Evolutionary conservation across 2,329 filamentous ascomycete species (phyloP).

Genomic region (Beauveria australis): DNA sequence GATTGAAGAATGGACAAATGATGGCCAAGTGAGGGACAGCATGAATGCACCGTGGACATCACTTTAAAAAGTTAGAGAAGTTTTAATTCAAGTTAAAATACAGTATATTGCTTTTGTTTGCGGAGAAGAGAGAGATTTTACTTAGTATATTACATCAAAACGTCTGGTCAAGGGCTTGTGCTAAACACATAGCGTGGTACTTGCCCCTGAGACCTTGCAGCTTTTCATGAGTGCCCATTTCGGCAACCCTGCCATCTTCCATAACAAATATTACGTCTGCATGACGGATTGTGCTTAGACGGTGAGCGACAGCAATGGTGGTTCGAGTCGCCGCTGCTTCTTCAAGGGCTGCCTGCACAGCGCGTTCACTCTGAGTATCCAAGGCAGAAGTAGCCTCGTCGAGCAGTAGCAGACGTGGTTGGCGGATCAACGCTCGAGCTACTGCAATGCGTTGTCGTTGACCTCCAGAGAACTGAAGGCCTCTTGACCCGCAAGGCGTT

Average conservation of each 20-base stretch:
- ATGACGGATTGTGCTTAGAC: not conserved
- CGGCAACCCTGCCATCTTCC: constrained; percentile 70
- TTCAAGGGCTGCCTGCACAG: constrained; percentile 49
- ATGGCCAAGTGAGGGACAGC: constrained; percentile 25
- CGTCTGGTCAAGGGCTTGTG: not conserved
- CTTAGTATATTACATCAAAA: not conserved
- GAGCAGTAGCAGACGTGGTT: constrained; percentile 54
- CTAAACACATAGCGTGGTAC: not conserved
- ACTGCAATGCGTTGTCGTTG: constrained; percentile 61
- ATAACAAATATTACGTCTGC: constrained; percentile 87
- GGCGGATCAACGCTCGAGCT: constrained; percentile 54
- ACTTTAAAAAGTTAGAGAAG: not conserved
- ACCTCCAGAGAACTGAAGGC: constrained; percentile 56
- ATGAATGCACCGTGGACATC: not conserved
- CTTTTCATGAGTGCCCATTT: constrained; percentile 67
- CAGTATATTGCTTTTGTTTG: not conserved
- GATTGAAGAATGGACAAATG: constrained; percentile 32
- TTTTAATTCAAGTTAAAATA: not conserved
- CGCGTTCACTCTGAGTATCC: constrained; percentile 51
- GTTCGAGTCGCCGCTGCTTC: not conserved
- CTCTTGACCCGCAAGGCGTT: constrained; percentile 52
- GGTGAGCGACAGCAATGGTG: not conserved
- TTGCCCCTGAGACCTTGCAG: constrained; percentile 32
- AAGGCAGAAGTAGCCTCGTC: constrained; percentile 57
- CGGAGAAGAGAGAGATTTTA: not conserved